Evolutionary conservation across 768 basidiomycete genomes (phyloP).

Genomic region (Panellus pusillus): DNA sequence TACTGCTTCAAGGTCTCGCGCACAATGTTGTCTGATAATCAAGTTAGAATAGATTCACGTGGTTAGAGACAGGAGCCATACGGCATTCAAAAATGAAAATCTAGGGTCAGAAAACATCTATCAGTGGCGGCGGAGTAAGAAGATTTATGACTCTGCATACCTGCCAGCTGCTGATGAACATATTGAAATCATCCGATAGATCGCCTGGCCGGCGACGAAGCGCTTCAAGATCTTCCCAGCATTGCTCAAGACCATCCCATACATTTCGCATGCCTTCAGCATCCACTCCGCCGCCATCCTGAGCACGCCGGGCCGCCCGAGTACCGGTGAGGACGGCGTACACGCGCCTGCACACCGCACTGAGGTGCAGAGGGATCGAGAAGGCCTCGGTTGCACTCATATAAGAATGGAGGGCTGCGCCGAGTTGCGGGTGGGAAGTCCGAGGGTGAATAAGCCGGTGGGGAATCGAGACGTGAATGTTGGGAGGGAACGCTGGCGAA

Average conservation of each 20-base stretch:
- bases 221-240: slow-evolving; percentile 81
- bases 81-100: slow-evolving; percentile 91
- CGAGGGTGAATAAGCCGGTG: slow-evolving; percentile 21
- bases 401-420: slow-evolving; percentile 43
- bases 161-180: slow-evolving; percentile 87
- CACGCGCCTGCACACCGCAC: slow-evolving; percentile 74
- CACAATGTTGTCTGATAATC: slow-evolving; percentile 71
- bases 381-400: slow-evolving; percentile 60
- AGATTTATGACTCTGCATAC: slow-evolving; percentile 38
- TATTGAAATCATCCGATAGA: slow-evolving; percentile 42
- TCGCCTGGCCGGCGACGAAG: slow-evolving; percentile 39
- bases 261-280: slow-evolving; percentile 67
- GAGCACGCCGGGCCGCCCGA: slow-evolving; percentile 60
- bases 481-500: slow-evolving; percentile 35
- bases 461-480: slow-evolving; percentile 9
- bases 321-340: slow-evolving; percentile 79
- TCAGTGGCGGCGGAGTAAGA: slow-evolving; percentile 14
- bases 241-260: slow-evolving; percentile 82
- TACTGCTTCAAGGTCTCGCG: slow-evolving; percentile 78
- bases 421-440: slow-evolving; percentile 26
- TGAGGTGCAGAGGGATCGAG: slow-evolving; percentile 71
- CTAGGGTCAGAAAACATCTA: slow-evolving; percentile 34
- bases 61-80: slow-evolving; percentile 37
- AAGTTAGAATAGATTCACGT: slow-evolving; percentile 4
- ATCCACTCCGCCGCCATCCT: slow-evolving; percentile 57